Percentiles rank a stretch among this genome's conserved stretches.
phyloP scores from a whole-genome alignment of 2,329 filamentous ascomycete genomes.

The Macrophomina tecta region DNA sequence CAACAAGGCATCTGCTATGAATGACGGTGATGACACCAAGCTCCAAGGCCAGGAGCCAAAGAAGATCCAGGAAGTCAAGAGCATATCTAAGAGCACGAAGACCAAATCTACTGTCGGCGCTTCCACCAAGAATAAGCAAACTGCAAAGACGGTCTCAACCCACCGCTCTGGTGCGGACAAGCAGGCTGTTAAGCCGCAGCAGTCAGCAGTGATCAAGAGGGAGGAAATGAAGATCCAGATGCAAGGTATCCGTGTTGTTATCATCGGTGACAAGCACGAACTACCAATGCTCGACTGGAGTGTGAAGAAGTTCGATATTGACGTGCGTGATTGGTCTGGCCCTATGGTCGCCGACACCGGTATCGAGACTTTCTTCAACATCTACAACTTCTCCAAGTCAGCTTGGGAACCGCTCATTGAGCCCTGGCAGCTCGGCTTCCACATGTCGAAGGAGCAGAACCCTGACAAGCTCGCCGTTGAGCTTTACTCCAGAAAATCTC shows the following conservation, averaged over 20 bases:
- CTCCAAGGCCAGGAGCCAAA: constrained; percentile 60
- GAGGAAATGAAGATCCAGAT: constrained; percentile 88
- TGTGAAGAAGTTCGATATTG: constrained; percentile 85
- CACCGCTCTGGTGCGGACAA: constrained; percentile 57
- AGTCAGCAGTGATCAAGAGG: constrained; percentile 63
- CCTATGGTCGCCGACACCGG: constrained; percentile 84
- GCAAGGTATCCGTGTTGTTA: constrained; percentile 86
- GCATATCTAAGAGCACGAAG: constrained; percentile 49
- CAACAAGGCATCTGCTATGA: constrained; percentile 86
- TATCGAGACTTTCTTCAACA: constrained; percentile 93
- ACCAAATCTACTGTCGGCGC: constrained; percentile 55
- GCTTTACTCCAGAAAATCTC: constrained; percentile 83
- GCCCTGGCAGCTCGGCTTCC: constrained; percentile 93
- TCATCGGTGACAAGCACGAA: constrained; percentile 96
- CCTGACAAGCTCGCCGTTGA: constrained; percentile 83
- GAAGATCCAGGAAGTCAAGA: constrained; percentile 60
- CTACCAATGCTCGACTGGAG: constrained; percentile 93
- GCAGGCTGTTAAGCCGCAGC: constrained; percentile 60
- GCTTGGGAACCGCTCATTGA: constrained; percentile 97
- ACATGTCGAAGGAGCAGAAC: constrained; percentile 77
- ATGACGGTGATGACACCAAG: constrained; percentile 56
- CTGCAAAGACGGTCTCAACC: constrained; percentile 53
- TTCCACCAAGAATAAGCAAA: constrained; percentile 48
- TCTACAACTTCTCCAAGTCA: constrained; percentile 99
- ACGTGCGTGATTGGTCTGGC: constrained; percentile 89